phyloP scores from a whole-genome alignment of 1,284 basidiomycete genomes.

The Tylopilus orsonianus region DNA sequence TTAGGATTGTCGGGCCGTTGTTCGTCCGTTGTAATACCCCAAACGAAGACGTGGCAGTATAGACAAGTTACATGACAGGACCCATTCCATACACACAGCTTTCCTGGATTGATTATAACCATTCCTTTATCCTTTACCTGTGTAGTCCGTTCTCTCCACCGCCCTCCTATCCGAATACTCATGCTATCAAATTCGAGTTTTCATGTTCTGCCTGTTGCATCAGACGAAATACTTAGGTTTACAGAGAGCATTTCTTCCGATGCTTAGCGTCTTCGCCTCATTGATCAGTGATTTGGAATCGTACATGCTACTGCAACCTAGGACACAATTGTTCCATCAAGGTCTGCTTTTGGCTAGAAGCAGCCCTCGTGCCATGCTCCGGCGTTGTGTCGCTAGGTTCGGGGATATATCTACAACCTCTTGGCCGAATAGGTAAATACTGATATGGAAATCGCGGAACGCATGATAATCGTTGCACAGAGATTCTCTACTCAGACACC shows the following conservation, averaged over 20 bases:
- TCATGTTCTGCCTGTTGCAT: slow-evolving; percentile 2
- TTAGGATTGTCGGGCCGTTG: too few relatives aligned
- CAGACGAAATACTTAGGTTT: slow-evolving; percentile 5
- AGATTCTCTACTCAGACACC: too few relatives aligned
- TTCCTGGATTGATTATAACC: slow-evolving; percentile 4
- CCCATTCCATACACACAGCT: slow-evolving; percentile 9
- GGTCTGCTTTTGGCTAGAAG: too few relatives aligned
- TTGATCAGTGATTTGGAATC: background rate
- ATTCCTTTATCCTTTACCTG: background rate
- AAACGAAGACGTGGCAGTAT: slow-evolving; percentile 14
- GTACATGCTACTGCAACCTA: too few relatives aligned
- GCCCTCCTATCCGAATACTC: background rate
- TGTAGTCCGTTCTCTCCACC: background rate
- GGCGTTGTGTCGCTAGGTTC: too few relatives aligned
- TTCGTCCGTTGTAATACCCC: slow-evolving; percentile 2
- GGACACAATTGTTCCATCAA: too few relatives aligned
- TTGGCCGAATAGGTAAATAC: too few relatives aligned
- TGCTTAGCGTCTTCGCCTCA: slow-evolving; percentile 4
- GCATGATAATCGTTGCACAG: too few relatives aligned
- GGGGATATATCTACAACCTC: too few relatives aligned
- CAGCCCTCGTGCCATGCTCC: too few relatives aligned
- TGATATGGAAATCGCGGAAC: too few relatives aligned
- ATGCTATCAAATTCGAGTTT: background rate
- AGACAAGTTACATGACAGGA: slow-evolving; percentile 3
- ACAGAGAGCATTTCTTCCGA: slow-evolving; percentile 2